phyloP scores from a whole-genome alignment of 2,329 filamentous ascomycete genomes.

The Pestalotiopsis sp. region DNA sequence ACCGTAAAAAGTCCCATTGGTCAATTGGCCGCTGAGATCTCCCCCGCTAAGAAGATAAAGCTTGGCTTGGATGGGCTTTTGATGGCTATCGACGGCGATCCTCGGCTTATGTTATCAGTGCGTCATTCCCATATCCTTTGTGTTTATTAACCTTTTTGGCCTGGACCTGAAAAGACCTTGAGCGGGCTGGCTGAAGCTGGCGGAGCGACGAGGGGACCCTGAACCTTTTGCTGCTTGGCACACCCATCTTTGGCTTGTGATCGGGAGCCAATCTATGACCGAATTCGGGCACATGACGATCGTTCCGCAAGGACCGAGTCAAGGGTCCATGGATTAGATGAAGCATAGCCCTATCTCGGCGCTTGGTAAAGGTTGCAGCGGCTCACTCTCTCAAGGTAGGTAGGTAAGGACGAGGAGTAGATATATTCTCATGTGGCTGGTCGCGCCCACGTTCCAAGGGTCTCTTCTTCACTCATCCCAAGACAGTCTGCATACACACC shows the following conservation, averaged over 20 bases:
- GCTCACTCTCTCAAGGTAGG: neutral
- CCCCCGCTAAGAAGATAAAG: neutral
- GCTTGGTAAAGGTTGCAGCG: neutral
- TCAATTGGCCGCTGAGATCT: neutral
- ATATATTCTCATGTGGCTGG: neutral
- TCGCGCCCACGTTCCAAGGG: neutral
- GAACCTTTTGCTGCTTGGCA: neutral
- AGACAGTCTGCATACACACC: neutral
- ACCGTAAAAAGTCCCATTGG: slow-evolving; percentile 5
- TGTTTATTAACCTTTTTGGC: neutral
- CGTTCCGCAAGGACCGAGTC: neutral
- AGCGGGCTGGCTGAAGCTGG: neutral
- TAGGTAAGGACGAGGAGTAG: neutral
- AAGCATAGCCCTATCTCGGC: neutral
- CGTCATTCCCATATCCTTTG: neutral
- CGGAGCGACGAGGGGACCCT: neutral
- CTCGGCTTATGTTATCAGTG: slow-evolving; percentile 13
- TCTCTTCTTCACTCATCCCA: neutral
- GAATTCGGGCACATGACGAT: neutral
- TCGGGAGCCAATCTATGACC: slow-evolving; percentile 1
- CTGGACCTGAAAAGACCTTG: neutral
- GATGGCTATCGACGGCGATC: slow-evolving; percentile 13
- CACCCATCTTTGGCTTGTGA: neutral
- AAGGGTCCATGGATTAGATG: neutral
- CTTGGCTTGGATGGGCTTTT: neutral